Evolutionary conservation across 169 alveolate genomes (phyloP).

Genomic region (Plasmodium malariae): DNA sequence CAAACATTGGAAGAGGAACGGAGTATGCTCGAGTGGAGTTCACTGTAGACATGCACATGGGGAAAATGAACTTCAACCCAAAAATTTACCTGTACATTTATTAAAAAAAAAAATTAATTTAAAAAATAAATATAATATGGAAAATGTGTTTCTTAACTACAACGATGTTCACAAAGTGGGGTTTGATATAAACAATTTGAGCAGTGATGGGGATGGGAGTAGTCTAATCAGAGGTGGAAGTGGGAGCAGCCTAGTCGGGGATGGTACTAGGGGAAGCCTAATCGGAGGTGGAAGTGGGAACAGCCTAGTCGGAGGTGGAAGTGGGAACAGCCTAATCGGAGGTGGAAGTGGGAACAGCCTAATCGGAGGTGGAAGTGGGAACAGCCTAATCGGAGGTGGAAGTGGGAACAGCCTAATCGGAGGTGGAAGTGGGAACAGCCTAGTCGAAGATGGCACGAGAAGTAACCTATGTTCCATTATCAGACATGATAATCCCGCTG

Average conservation of each 20-base stretch:
- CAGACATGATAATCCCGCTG: too few relatives aligned
- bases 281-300: background rate
- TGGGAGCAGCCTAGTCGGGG: too few relatives aligned
- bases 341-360: background rate
- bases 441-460: too few relatives aligned
- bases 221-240: background rate
- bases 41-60: constrained; percentile 87
- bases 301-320: too few relatives aligned
- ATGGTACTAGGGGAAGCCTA: too few relatives aligned
- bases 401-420: background rate
- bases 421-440: background rate
- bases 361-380: background rate
- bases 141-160: too few relatives aligned
- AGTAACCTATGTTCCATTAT: too few relatives aligned
- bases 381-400: background rate
- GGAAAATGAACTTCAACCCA: constrained; percentile 84
- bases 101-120: constrained; percentile 77
- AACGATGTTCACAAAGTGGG: too few relatives aligned
- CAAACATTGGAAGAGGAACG: constrained; percentile 82
- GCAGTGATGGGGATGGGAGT: background rate
- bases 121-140: background rate
- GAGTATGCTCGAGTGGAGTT: constrained; percentile 80
- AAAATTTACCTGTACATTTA: constrained; percentile 79
- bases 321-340: background rate
- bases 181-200: background rate